Conservation (phyloP, 441 rosid genomes). For the Aleurites moluccanus region DNA sequence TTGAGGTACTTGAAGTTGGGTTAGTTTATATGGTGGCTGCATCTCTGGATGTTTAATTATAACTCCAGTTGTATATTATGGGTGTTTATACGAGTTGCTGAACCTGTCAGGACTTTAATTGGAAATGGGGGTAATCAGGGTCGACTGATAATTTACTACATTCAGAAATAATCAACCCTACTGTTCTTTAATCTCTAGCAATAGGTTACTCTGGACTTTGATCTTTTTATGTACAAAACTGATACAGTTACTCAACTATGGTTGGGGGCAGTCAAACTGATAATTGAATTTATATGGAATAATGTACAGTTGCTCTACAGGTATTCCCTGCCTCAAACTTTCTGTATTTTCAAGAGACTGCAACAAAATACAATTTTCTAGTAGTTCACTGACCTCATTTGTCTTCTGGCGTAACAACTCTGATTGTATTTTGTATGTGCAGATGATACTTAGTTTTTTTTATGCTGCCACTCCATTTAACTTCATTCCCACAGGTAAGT, state of each 20-base stretch:
- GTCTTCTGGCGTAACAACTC: background rate
- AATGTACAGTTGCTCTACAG: background rate
- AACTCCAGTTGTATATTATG: background rate
- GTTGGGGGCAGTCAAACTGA: background rate
- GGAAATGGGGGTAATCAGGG: background rate
- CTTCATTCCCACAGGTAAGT: conserved; percentile 72
- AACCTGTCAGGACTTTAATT: background rate
- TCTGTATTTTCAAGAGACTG: background rate
- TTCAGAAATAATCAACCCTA: background rate
- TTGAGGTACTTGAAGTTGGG: too few species aligned
- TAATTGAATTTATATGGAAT: background rate
- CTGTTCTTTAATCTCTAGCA: background rate
- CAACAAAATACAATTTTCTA: background rate
- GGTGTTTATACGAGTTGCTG: background rate
- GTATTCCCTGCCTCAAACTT: background rate
- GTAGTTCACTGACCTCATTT: background rate
- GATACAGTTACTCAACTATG: background rate
- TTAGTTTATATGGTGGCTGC: too few species aligned
- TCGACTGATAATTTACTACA: background rate
- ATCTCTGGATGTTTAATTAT: too few species aligned
- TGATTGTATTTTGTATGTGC: conserved; percentile 30
- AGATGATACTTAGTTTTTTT: conserved; percentile 61
- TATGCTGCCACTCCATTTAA: conserved; percentile 68
- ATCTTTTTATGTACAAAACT: background rate
- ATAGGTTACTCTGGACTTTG: background rate